Conservation (phyloP, 2,329 filamentous ascomycete genomes). For the Scleromitrula shiraiana region DNA sequence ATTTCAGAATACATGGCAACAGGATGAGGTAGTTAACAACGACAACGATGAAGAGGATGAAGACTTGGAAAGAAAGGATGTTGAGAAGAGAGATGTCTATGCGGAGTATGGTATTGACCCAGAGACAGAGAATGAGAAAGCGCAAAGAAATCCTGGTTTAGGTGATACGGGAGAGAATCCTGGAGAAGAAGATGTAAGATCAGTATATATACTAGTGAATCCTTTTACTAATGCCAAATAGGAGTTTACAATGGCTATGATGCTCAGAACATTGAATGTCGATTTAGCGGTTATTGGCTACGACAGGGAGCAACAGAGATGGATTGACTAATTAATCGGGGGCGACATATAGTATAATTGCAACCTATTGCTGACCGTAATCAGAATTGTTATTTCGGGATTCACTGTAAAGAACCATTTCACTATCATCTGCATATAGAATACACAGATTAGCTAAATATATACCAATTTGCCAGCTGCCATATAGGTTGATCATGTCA, state of each 20-base stretch:
- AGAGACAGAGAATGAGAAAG: constrained; percentile 31
- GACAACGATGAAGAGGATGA: constrained; percentile 26
- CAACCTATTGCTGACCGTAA: not conserved
- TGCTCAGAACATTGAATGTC: constrained; percentile 58
- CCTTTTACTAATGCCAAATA: constrained; percentile 25
- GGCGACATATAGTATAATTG: no score
- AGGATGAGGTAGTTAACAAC: constrained; percentile 20
- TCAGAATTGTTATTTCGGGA: not conserved
- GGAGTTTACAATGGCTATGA: constrained; percentile 63
- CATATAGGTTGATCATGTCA: no score
- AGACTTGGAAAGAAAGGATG: constrained; percentile 33
- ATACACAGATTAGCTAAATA: not conserved
- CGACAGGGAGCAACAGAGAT: constrained; percentile 47
- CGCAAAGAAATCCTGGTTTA: constrained; percentile 26
- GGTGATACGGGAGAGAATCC: constrained; percentile 30
- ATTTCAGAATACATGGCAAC: constrained; percentile 33
- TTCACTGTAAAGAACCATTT: not conserved
- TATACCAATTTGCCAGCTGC: not conserved
- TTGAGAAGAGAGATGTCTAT: constrained; percentile 29
- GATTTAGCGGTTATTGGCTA: constrained; percentile 56
- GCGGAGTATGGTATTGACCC: constrained; percentile 28
- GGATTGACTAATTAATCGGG: constrained; percentile 47
- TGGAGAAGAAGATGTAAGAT: constrained; percentile 35
- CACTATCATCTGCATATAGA: not conserved
- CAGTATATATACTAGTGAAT: constrained; percentile 20